Base-by-base conservation (phyloP, 441 rosid species). In the Hura crepitans region DNA sequence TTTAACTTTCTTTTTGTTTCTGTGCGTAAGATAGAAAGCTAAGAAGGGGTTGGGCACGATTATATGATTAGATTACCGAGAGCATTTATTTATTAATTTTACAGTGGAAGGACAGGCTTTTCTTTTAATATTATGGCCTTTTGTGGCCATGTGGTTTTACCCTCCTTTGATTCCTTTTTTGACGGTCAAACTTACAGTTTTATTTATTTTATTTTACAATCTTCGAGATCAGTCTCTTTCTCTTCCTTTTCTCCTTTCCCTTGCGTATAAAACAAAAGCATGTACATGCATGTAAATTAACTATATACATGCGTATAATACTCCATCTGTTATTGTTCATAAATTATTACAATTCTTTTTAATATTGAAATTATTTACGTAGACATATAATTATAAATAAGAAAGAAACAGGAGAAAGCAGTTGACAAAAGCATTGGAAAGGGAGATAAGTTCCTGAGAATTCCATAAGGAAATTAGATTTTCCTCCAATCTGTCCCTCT, bases 161-260 rank as follows among this genome's bases (percentile, higher is more conserved):
- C 72, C 9, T 69, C 70, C 14, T 67, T 84, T 78, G 83, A 81
- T 79, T 81, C 81, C 79, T 76, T 78, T 76, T 43, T 83, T 78
- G 83, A 81, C 85, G 81, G 85, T 83, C 87, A 83, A 83, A 83
- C 79, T 71, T 75, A 65, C 77, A 49, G 70, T 65, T 58, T 18
- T 62, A 7, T 47, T 73, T 62, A 20, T 20, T 58, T 58, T 28
- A 1, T 17, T 78, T 80, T 77, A 77, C 81, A 68, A 22, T 64
- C 80, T 72, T 79, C 83, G 76, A 81, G 84, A 77, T 63, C 57
- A 55, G 10, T 64, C 59, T 72, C 72, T 28, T 45, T 66, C 71
- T 20, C 58, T 70, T 74, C 51, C 46, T 68, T 2, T 65, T 14
- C 57, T 1, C 22, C 30, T 45, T 23, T 39, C 51, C 20, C 6